Percentiles rank a stretch among this genome's conserved stretches.
Evolutionary conservation across 2,329 filamentous ascomycete genomes (phyloP).

Genomic region (Magnaporthiopsis rhizophila): DNA sequence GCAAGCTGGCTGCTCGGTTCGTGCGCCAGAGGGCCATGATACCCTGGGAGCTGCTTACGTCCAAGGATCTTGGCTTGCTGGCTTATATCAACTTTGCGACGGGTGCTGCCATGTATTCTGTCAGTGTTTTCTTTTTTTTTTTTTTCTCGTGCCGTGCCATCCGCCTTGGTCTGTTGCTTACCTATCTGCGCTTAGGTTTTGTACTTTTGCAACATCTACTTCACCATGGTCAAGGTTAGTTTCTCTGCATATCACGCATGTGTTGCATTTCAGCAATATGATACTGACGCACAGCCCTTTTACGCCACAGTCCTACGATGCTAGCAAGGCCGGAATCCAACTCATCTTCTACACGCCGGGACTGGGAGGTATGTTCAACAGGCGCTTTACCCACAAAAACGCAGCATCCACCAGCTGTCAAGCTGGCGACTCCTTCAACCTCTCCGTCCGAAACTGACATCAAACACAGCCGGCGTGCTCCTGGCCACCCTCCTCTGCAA

Average conservation of each 20-base stretch:
- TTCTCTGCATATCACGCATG: too few species aligned
- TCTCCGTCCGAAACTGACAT: too few species aligned
- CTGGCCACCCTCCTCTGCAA: constrained; percentile 53
- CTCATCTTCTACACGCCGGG: constrained; percentile 58
- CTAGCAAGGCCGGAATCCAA: constrained; percentile 43
- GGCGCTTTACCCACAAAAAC: too few species aligned
- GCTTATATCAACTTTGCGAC: constrained; percentile 53
- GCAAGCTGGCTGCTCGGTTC: constrained; percentile 36
- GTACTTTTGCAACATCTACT: constrained; percentile 64
- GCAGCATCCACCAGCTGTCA: too few species aligned
- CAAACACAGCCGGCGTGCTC: constrained; percentile 41
- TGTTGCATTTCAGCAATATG: too few species aligned
- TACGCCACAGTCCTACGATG: constrained; percentile 17
- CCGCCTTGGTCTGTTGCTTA: constrained; percentile 17
- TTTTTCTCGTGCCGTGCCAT: not conserved
- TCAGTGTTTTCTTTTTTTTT: too few species aligned
- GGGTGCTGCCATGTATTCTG: constrained; percentile 45
- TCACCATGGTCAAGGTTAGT: constrained; percentile 27
- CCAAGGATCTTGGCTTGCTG: constrained; percentile 53
- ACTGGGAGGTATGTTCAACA: constrained; percentile 38
- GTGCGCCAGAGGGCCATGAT: constrained; percentile 55
- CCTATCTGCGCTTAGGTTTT: too few species aligned
- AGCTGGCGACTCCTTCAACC: too few species aligned
- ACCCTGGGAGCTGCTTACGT: constrained; percentile 48
- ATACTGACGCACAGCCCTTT: not conserved